Base-by-base conservation (phyloP, 768 basidiomycete species). In the Hydnomerulius pinastri region DNA sequence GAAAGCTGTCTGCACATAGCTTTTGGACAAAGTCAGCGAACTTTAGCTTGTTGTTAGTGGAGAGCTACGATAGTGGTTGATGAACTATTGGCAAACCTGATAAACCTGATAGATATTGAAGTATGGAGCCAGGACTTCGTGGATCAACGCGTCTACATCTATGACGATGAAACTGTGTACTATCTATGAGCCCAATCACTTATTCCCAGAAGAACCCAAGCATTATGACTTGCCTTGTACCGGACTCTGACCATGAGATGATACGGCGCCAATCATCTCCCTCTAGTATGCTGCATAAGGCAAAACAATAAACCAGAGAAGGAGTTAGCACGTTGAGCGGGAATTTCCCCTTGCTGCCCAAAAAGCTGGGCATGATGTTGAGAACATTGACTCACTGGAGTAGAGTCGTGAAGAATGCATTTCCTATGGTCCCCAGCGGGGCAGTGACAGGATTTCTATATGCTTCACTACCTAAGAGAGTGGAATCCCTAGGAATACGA, bases 141-240 rank as follows among this genome's bases (percentile, higher is more conserved):
- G 30, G 20, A 32, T 49, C 6, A 49, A 49, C 9, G 48, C 41
- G 6, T 49, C 48, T 13, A 49, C 48, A 35, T 49, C 48, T 24
- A 36, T 20, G 18, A 49, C 30, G 20, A 49, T 20, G 23, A 49
- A 49, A 33, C 48, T 49, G 25, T 28, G 23, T 40, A 13, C 5
- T 13, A 17, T 5, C 33, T 12, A 13, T 17, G 13, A 13, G 7
- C 7, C 29, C 13, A 12, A 12, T 35, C 33, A 35, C 17, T 35
- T 17, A 17, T 7, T 12, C 12, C 33, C 17, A 35, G 13, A 12
- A 17, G 6, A 5, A 35, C 13, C 33, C n/a, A n/a, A n/a, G 33
- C 17, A 17, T 35, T 13, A 35, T 12, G 12, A 35, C 33, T 13
- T 35, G 17, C 33, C 33, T 35, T 35, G 33, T 35, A 35, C 33